Evolutionary conservation across 179 eudicot species (phyloP).

Genomic region (Drosera spatulata): DNA sequence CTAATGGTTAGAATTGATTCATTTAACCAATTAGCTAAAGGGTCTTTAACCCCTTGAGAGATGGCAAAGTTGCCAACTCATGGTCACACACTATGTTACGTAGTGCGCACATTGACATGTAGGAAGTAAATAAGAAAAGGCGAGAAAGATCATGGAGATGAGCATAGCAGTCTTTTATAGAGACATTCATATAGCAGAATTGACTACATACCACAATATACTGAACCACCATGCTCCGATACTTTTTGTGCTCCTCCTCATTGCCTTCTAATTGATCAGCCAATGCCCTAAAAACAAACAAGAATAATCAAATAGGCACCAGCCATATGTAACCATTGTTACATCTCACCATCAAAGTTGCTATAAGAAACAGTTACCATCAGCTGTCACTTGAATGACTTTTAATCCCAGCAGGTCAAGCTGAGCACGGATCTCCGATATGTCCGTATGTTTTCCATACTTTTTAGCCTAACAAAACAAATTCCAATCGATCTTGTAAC

Average conservation of each 20-base stretch:
- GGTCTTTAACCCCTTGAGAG: too few species aligned
- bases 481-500: background rate
- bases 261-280: constrained; percentile 92
- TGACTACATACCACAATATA: constrained; percentile 49
- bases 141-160: too few species aligned
- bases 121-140: too few species aligned
- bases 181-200: background rate
- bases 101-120: too few species aligned
- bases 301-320: constrained; percentile 12
- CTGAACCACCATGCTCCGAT: constrained; percentile 66
- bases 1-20: too few species aligned
- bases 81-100: too few species aligned
- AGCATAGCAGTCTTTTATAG: constrained; percentile 1
- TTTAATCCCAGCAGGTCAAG: constrained; percentile 69
- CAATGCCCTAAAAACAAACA: constrained; percentile 54
- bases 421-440: constrained; percentile 56
- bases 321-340: too few species aligned
- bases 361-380: constrained; percentile 81
- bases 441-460: constrained; percentile 58
- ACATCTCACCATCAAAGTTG: too few species aligned
- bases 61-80: too few species aligned
- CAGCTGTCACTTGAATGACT: constrained; percentile 73
- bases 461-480: constrained; percentile 40
- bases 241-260: constrained; percentile 75
- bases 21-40: too few species aligned